These are phyloP conservation scores for Quercus agrifolia DNA, from an alignment of 306 rosid species.

Conservation along the genomic window DNA sequence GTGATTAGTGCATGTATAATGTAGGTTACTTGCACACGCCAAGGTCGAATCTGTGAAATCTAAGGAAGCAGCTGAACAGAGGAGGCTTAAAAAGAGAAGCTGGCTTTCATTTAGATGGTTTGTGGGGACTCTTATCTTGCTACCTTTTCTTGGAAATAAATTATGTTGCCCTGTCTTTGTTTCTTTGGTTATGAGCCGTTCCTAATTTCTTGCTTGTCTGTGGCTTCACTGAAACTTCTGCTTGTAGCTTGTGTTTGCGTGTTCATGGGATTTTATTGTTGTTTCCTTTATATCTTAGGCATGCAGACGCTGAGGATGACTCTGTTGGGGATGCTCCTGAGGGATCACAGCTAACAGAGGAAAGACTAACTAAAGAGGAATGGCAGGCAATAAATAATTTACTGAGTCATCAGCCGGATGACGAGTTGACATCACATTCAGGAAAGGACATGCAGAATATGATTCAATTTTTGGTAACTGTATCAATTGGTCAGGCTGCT, in stretches of 20 bases:
- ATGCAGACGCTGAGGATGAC: slow-evolving; percentile 49
- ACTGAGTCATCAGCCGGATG: slow-evolving; percentile 81
- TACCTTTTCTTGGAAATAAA: slow-evolving; percentile 5
- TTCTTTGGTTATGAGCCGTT: slow-evolving; percentile 5
- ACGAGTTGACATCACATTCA: slow-evolving; percentile 46
- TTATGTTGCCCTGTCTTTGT: background rate
- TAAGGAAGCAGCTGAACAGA: slow-evolving; percentile 89
- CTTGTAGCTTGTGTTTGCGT: slow-evolving; percentile 2
- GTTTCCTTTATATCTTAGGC: slow-evolving; percentile 40
- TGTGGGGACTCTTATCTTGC: slow-evolving; percentile 18
- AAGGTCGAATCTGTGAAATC: slow-evolving; percentile 89
- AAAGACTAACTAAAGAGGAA: slow-evolving; percentile 82
- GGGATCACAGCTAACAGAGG: slow-evolving; percentile 53
- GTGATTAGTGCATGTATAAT: slow-evolving; percentile 12
- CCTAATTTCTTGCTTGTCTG: slow-evolving; percentile 8
- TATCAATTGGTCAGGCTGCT: slow-evolving; percentile 83
- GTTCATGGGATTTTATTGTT: slow-evolving; percentile 3
- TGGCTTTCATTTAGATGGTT: slow-evolving; percentile 93
- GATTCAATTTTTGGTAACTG: slow-evolving; percentile 67
- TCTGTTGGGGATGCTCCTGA: slow-evolving; percentile 48
- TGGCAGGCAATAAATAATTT: slow-evolving; percentile 94
- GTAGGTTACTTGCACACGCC: slow-evolving; percentile 95
- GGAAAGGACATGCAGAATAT: slow-evolving; percentile 71
- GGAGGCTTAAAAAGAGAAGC: slow-evolving; percentile 58
- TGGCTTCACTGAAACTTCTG: slow-evolving; percentile 2